Percentiles rank a stretch among this genome's conserved stretches.
phyloP scores from a whole-genome alignment of 306 rosid genomes.

The Ormosia semicastrata region DNA sequence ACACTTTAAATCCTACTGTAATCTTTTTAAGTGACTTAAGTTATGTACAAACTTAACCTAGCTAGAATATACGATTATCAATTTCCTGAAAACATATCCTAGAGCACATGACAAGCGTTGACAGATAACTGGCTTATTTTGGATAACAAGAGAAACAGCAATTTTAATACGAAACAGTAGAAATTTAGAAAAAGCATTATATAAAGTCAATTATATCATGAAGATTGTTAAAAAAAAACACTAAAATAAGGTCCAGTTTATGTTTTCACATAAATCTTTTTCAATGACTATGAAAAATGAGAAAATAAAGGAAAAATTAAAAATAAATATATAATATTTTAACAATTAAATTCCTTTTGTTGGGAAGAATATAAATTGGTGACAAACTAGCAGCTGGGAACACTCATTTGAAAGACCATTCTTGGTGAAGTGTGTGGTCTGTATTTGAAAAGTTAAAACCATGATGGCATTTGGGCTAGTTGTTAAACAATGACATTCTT shows the following conservation, averaged over 20 bases:
- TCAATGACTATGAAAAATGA: neutral
- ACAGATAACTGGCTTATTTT: neutral
- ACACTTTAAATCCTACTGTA: neutral
- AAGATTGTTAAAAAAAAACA: neutral
- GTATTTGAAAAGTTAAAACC: neutral
- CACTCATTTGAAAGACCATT: neutral
- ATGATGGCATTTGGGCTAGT: neutral
- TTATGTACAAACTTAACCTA: neutral
- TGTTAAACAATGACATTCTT: neutral
- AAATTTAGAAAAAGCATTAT: neutral
- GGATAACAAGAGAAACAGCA: neutral
- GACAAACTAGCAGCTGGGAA: neutral
- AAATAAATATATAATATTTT: neutral
- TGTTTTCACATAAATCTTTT: neutral
- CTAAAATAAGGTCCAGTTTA: neutral
- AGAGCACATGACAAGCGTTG: neutral
- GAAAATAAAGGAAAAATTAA: neutral
- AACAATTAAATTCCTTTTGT: neutral
- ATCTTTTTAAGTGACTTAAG: neutral
- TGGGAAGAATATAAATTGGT: neutral
- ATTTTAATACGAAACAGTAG: neutral
- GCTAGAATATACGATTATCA: neutral
- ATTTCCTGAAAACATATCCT: neutral
- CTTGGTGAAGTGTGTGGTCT: neutral
- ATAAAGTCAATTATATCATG: neutral